Evolutionary conservation across 208 protist species (phyloP).

Genomic region (Trypanosomatidae sp.): DNA sequence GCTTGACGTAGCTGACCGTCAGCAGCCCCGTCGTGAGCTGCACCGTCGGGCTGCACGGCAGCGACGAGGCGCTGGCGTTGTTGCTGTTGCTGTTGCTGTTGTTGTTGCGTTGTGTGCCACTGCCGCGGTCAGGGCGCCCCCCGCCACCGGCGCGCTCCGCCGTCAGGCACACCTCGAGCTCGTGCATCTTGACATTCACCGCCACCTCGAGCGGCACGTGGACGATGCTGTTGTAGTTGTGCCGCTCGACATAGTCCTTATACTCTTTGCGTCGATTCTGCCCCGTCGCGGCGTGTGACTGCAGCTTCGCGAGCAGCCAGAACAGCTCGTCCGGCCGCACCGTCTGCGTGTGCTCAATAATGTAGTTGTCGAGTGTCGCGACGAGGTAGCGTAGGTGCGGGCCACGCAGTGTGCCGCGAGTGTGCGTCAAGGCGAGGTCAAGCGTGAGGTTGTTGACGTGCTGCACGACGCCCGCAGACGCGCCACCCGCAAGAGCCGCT

Average conservation of each 20-base stretch:
- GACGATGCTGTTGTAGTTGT: constrained; percentile 32
- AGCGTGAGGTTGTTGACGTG: too few relatives aligned
- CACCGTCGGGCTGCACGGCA: constrained; percentile 8
- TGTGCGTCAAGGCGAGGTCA: constrained; percentile 38
- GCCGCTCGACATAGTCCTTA: constrained; percentile 41
- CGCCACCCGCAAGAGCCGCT: too few relatives aligned
- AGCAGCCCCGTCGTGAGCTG: constrained; percentile 29
- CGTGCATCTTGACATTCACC: not conserved
- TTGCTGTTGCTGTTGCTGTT: constrained; percentile 30
- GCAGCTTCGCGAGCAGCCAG: constrained; percentile 70
- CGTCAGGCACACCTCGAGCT: too few relatives aligned
- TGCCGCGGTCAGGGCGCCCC: too few relatives aligned
- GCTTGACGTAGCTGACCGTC: constrained; percentile 52
- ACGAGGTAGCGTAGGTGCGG: constrained; percentile 55
- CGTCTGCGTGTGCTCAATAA: constrained; percentile 41
- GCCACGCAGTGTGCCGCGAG: constrained; percentile 42
- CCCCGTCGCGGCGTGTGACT: constrained; percentile 46
- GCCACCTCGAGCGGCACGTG: constrained; percentile 10
- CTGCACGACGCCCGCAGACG: too few relatives aligned
- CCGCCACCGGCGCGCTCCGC: too few relatives aligned
- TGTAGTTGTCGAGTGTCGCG: constrained; percentile 48
- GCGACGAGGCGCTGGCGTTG: constrained; percentile 6
- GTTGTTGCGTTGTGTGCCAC: too few relatives aligned
- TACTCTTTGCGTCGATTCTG: constrained; percentile 67
- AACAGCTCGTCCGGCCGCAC: constrained; percentile 70